These are phyloP conservation scores for Apiotrichum veenhuisii DNA, from an alignment of 1,284 basidiomycete genomes.

Conservation along the genomic window DNA sequence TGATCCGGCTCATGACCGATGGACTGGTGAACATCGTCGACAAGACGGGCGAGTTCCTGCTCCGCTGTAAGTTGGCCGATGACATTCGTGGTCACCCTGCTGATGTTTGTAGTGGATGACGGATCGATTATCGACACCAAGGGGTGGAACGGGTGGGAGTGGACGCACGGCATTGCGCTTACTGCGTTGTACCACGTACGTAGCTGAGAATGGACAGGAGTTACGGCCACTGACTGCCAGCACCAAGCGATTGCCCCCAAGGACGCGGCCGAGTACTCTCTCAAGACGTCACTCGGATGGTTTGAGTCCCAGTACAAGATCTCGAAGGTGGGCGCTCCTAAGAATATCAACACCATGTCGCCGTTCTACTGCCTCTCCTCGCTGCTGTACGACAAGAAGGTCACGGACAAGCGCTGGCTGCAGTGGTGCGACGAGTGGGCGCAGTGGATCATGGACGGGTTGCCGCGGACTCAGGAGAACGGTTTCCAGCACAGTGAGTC, in stretches of 20 bases:
- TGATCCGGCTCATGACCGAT: constrained; percentile 55
- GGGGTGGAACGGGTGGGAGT: constrained; percentile 64
- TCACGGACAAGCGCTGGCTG: constrained; percentile 32
- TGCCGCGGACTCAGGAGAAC: constrained; percentile 57
- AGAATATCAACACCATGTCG: constrained; percentile 68
- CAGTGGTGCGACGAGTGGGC: constrained; percentile 59
- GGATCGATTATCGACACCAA: constrained; percentile 64
- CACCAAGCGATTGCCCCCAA: constrained; percentile 43
- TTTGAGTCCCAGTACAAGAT: constrained; percentile 58
- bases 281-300: constrained; percentile 58
- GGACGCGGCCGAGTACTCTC: constrained; percentile 50
- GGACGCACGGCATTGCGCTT: constrained; percentile 57
- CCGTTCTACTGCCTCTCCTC: constrained; percentile 60
- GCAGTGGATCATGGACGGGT: constrained; percentile 62
- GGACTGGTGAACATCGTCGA: constrained; percentile 62
- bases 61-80: constrained; percentile 48
- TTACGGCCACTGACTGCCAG: constrained; percentile 15
- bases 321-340: constrained; percentile 54
- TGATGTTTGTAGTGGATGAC: constrained; percentile 50
- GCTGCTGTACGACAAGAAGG: constrained; percentile 42
- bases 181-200: constrained; percentile 25
- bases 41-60: constrained; percentile 58
- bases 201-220: neutral
- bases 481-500: constrained; percentile 58
- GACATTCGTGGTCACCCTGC: neutral